These are phyloP conservation scores for Cladosporium colombiae DNA, from an alignment of 2,329 filamentous ascomycete species.

Conservation along the genomic window DNA sequence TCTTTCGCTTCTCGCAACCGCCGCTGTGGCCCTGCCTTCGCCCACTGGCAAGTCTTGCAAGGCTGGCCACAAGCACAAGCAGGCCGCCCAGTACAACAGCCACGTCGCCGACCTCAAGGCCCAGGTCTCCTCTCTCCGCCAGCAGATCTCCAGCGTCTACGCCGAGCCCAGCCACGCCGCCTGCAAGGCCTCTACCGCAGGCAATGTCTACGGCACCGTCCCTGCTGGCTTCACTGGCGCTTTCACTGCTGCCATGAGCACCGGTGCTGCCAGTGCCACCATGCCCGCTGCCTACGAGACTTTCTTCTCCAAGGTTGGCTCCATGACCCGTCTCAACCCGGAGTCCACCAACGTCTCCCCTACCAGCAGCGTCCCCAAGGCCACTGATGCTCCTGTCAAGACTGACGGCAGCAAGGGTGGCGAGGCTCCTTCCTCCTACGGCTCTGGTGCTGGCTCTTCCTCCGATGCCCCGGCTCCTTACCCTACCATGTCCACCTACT, in stretches of 20 bases:
- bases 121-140: conserved; percentile 18
- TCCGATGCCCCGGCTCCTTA: conserved; percentile 10
- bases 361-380: not conserved
- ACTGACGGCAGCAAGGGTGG: not conserved
- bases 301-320: conserved; percentile 13
- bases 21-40: conserved; percentile 12
- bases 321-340: conserved; percentile 12
- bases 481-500: conserved; percentile 16
- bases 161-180: conserved; percentile 11
- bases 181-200: not conserved
- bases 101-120: conserved; percentile 14
- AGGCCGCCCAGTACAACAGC: not conserved
- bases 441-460: conserved; percentile 4
- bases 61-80: not conserved
- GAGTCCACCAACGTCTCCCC: not conserved
- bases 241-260: conserved; percentile 17
- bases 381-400: conserved; percentile 4
- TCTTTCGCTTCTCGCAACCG: conserved; percentile 16
- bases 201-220: conserved; percentile 5
- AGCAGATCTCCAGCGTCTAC: conserved; percentile 15
- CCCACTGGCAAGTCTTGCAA: conserved; percentile 7
- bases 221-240: conserved; percentile 9
- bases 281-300: conserved; percentile 9
- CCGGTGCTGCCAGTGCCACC: conserved; percentile 10
- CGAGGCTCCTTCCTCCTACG: not conserved